Evolutionary conservation across 139 green algal species (phyloP).

Genomic region (Mesotaenium endlicherianum): DNA sequence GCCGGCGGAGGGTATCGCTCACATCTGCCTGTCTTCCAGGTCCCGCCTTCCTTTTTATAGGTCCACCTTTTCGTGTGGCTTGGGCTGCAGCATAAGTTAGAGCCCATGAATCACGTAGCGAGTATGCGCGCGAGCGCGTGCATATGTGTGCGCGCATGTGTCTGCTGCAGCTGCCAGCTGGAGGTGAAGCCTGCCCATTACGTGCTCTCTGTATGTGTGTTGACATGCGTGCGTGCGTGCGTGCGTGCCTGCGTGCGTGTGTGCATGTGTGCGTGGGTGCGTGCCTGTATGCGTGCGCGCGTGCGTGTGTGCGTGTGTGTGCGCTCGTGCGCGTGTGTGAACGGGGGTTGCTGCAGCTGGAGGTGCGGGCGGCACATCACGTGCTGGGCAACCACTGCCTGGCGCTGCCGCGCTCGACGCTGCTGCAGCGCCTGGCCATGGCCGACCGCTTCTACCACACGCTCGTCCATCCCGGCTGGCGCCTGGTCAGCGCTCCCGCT

Average conservation of each 20-base stretch:
- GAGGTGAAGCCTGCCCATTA: too few relatives aligned
- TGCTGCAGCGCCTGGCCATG: constrained; percentile 58
- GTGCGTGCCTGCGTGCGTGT: background rate
- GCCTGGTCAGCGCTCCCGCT: constrained; percentile 54
- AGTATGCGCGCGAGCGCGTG: too few relatives aligned
- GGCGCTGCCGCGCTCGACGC: constrained; percentile 16
- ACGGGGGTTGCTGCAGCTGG: constrained; percentile 7
- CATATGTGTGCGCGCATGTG: too few relatives aligned
- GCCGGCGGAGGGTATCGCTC: too few relatives aligned
- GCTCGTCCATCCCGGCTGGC: constrained; percentile 57
- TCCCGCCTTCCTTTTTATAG: too few relatives aligned
- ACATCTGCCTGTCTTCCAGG: too few relatives aligned
- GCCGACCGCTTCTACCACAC: constrained; percentile 55
- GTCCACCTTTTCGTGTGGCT: too few relatives aligned
- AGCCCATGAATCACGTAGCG: too few relatives aligned
- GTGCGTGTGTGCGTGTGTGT: background rate
- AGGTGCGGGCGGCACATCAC: constrained; percentile 55
- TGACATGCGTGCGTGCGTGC: background rate
- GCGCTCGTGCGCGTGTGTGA: constrained; percentile 12
- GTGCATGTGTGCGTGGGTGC: too few relatives aligned
- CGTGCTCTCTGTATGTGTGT: background rate
- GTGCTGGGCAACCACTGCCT: constrained; percentile 76
- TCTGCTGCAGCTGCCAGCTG: too few relatives aligned
- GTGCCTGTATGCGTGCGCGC: background rate
- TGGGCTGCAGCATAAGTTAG: too few relatives aligned